These are phyloP conservation scores for Drechslera avenae DNA, from an alignment of 2,329 filamentous ascomycete genomes.

Conservation along the genomic window DNA sequence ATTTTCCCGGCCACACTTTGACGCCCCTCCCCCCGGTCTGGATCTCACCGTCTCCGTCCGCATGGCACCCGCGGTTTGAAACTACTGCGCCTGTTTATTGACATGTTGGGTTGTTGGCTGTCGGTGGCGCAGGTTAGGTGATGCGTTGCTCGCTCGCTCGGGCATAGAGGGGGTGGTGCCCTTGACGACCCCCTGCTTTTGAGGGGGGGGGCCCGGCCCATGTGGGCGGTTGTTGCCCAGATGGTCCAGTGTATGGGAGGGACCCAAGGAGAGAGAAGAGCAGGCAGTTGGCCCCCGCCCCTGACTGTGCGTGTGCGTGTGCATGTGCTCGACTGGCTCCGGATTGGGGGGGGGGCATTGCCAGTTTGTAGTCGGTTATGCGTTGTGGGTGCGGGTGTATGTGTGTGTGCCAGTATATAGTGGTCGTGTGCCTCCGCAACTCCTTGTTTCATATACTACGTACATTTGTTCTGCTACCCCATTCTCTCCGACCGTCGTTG, in stretches of 20 bases:
- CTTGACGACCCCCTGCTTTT: background rate
- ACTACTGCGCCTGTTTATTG: slow-evolving; percentile 17
- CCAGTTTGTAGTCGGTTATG: background rate
- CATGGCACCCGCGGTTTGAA: slow-evolving; percentile 13
- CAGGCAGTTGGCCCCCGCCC: too few species aligned
- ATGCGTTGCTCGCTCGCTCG: background rate
- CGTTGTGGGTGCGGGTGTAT: background rate
- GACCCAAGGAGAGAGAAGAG: too few species aligned
- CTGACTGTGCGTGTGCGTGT: too few species aligned
- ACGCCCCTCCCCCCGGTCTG: slow-evolving; percentile 4
- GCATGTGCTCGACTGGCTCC: too few species aligned
- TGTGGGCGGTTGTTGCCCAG: background rate
- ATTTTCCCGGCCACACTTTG: background rate
- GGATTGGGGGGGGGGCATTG: too few species aligned
- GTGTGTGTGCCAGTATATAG: background rate
- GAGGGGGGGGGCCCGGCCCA: background rate
- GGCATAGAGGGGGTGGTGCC: background rate
- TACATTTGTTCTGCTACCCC: too few species aligned
- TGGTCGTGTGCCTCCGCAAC: background rate
- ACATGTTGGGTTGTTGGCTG: slow-evolving; percentile 4
- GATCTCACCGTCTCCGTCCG: slow-evolving; percentile 3
- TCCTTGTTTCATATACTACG: too few species aligned
- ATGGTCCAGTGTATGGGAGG: too few species aligned
- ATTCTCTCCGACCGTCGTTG: too few species aligned
- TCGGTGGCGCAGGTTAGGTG: background rate